A percentile compares a stretch with the other conserved stretches of the same genome.
These are phyloP conservation scores for Eimeria brunetti DNA, from an alignment of 169 alveolate genomes.

Conservation along the genomic window DNA sequence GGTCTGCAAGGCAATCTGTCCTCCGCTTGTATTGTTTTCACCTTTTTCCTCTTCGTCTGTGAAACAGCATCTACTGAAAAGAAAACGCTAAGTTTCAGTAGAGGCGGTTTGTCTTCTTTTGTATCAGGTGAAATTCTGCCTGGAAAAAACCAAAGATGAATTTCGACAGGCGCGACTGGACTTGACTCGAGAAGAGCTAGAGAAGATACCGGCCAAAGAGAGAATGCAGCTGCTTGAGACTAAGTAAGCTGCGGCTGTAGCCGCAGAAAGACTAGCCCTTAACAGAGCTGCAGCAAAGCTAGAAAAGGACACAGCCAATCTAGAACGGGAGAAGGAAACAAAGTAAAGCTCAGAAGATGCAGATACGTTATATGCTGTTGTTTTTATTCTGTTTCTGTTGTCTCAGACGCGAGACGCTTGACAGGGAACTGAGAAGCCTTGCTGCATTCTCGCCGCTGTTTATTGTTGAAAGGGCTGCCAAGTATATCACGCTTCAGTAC, in stretches of 20 bases:
- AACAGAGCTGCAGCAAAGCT: background rate
- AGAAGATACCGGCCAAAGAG: constrained; percentile 26
- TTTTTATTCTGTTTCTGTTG: background rate
- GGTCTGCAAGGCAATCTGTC: too few relatives aligned
- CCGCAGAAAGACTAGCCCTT: background rate
- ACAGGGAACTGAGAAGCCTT: constrained; percentile 69
- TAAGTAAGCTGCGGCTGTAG: constrained; percentile 37
- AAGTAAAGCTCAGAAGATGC: background rate
- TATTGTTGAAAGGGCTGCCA: constrained; percentile 75
- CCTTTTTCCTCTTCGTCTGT: background rate
- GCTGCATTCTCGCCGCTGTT: constrained; percentile 80
- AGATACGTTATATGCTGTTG: background rate
- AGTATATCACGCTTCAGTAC: constrained; percentile 76
- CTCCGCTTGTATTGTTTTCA: background rate
- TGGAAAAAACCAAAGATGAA: constrained; percentile 41
- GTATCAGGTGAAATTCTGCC: background rate
- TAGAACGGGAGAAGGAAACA: background rate
- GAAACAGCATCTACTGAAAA: background rate
- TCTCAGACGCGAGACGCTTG: constrained; percentile 71
- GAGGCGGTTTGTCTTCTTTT: background rate
- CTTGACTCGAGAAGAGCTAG: constrained; percentile 50
- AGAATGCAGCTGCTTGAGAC: constrained; percentile 33
- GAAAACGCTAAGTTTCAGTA: background rate
- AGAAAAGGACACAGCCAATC: background rate
- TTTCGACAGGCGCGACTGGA: constrained; percentile 52